Evolutionary conservation across 345 rosid genomes (phyloP).

Genomic region (Eutrema japonicum): DNA sequence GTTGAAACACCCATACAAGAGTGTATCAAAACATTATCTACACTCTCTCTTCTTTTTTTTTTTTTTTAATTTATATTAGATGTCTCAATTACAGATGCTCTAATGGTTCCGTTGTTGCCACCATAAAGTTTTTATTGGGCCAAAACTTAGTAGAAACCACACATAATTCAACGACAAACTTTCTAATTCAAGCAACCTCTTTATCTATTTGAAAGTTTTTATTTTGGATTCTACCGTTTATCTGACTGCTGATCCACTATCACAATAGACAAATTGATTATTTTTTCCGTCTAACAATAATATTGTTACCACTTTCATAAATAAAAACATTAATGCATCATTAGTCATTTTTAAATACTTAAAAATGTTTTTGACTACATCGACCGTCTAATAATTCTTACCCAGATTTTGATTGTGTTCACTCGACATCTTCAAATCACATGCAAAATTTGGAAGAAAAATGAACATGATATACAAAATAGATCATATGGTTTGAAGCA

Average conservation of each 20-base stretch:
- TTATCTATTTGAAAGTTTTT: background rate
- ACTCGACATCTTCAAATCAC: background rate
- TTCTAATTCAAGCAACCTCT: slow-evolving; percentile 1
- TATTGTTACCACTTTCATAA: background rate
- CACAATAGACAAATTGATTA: background rate
- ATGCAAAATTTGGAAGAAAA: background rate
- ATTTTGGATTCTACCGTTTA: background rate
- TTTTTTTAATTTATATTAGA: too few relatives aligned
- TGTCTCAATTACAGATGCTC: too few relatives aligned
- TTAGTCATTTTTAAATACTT: background rate
- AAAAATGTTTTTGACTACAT: too few relatives aligned
- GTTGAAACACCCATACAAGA: too few relatives aligned
- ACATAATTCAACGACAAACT: slow-evolving; percentile 18
- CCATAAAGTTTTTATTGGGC: background rate
- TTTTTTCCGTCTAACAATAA: background rate
- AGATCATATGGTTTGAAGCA: background rate
- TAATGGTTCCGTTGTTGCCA: background rate
- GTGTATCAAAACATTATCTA: too few relatives aligned
- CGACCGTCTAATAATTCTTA: too few relatives aligned
- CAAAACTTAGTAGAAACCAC: background rate
- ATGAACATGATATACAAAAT: too few relatives aligned
- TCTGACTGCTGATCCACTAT: background rate
- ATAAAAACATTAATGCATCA: background rate
- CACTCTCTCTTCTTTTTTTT: too few relatives aligned
- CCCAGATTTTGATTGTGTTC: too few relatives aligned